Conservation (phyloP, 1,284 basidiomycete species). For the Malassezia psittaci region DNA sequence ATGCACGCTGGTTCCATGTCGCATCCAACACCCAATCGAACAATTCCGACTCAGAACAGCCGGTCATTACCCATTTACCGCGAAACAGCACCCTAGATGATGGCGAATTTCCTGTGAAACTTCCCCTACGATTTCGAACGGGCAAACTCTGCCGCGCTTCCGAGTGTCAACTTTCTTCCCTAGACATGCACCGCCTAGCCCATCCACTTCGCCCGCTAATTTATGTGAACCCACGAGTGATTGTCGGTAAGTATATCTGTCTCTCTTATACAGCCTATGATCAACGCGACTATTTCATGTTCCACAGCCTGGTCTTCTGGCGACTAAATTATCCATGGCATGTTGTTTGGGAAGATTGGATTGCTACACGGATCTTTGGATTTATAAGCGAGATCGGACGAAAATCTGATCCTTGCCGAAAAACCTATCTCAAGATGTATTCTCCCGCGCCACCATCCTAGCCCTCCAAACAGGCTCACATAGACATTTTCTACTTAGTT, state of each 20-base stretch:
- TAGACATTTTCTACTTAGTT: no score
- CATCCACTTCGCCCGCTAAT: conserved; percentile 49
- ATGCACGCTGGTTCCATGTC: conserved; percentile 50
- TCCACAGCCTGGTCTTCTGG: conserved; percentile 22
- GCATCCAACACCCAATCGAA: background rate
- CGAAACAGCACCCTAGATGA: background rate
- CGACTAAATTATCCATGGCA: conserved; percentile 26
- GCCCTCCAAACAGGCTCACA: no score
- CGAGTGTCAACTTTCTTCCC: conserved; percentile 55
- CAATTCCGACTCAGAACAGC: background rate
- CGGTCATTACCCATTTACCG: background rate
- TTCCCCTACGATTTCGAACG: conserved; percentile 52
- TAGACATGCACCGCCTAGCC: conserved; percentile 55
- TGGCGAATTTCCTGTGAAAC: conserved; percentile 40
- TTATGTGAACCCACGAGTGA: conserved; percentile 50
- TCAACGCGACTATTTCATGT: conserved; percentile 22
- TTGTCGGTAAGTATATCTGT: conserved; percentile 1
- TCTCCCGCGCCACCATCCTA: background rate
- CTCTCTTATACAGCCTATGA: conserved; percentile 20
- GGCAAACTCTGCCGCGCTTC: conserved; percentile 53
- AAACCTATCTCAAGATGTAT: background rate
- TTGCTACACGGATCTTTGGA: conserved; percentile 22
- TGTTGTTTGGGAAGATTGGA: conserved; percentile 29
- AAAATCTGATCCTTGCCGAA: conserved; percentile 17
- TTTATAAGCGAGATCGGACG: conserved; percentile 23